Evolutionary conservation across 2,329 filamentous ascomycete species (phyloP).

Genomic region (Alternaria ethzedia): DNA sequence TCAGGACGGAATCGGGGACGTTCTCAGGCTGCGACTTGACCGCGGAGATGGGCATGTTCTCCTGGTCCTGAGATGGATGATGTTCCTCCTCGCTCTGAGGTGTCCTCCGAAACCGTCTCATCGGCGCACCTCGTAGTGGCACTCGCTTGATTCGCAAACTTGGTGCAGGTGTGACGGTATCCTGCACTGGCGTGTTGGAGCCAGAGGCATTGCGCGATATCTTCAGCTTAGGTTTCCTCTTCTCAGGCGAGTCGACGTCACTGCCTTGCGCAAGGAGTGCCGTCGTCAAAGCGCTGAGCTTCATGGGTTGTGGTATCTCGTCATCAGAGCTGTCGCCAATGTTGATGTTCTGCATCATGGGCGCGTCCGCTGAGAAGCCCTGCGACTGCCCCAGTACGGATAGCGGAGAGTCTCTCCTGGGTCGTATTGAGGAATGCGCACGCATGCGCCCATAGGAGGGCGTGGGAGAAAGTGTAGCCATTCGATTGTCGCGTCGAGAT

Average conservation of each 20-base stretch:
- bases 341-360: constrained; percentile 57
- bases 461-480: constrained; percentile 51
- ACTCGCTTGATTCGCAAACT: constrained; percentile 49
- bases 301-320: constrained; percentile 84
- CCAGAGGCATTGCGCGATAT: constrained; percentile 43
- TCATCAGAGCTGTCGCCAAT: constrained; percentile 91
- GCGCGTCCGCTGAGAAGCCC: constrained; percentile 54
- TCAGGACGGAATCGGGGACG: constrained; percentile 37
- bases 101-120: constrained; percentile 47
- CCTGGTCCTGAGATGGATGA: constrained; percentile 71
- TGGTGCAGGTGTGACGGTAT: constrained; percentile 50
- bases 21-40: constrained; percentile 37
- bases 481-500: constrained; percentile 27
- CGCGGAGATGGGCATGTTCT: constrained; percentile 69
- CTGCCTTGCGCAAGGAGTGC: constrained; percentile 68
- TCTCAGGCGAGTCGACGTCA: constrained; percentile 50
- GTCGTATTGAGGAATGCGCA: constrained; percentile 42
- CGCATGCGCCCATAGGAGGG: constrained; percentile 49
- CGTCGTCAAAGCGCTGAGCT: constrained; percentile 90
- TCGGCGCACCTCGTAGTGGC: constrained; percentile 48
- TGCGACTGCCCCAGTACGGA: constrained; percentile 53
- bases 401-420: constrained; percentile 55
- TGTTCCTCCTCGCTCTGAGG: constrained; percentile 49
- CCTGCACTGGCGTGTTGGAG: constrained; percentile 48
- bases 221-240: constrained; percentile 46